Base-by-base conservation (phyloP, 352 stramenopile genomes). In the Peronospora tabacina region DNA sequence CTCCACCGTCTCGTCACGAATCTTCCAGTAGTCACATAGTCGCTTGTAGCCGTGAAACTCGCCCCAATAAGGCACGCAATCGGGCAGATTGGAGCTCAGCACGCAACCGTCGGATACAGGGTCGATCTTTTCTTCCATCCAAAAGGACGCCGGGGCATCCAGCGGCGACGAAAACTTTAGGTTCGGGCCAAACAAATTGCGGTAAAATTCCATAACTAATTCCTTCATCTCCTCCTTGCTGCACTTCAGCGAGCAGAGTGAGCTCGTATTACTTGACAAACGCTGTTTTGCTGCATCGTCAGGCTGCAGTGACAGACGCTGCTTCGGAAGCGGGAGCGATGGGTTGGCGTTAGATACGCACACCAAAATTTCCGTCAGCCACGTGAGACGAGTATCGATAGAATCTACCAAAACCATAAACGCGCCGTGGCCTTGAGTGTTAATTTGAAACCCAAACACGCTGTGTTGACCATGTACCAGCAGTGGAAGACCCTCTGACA, bases 41-140 rank as follows among this genome's bases (percentile, higher is more conserved):
- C 82, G 80, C 61, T 90, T 85, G 80, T 90, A 88, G 8, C 82
- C 82, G 44, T 93, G 82, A 59, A 91, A 93, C 49, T 93, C 82
- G 28, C 82, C 82, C 82, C 82, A 93, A 54, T 88, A 93, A 22
- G 82, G 82, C 52, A 93, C 82, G 22, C 75, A 87, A 44, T 89
- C 76, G 0, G 82, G 82, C 44, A 93, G 47, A 63, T 93, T 93
- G 5, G 82, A 93, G 58, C 82, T 90, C 47, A 93, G 44, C 28
- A 93, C 76, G 22, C 76, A 88, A 22, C 60, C 61, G 20, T 86
- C 73, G 19, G 72, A 73, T 26, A 90, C 72, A 1, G 73, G 67
- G 15, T 90, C 76, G 39, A 87, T 90, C 59, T 86, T 87, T 49
- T 85, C 76, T 49, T 90, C 76, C 75, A 88, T 87, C 80, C 80